Percentiles rank a stretch among this genome's conserved stretches.
phyloP scores from a whole-genome alignment of 768 basidiomycete species.

The Pholiota conissans region DNA sequence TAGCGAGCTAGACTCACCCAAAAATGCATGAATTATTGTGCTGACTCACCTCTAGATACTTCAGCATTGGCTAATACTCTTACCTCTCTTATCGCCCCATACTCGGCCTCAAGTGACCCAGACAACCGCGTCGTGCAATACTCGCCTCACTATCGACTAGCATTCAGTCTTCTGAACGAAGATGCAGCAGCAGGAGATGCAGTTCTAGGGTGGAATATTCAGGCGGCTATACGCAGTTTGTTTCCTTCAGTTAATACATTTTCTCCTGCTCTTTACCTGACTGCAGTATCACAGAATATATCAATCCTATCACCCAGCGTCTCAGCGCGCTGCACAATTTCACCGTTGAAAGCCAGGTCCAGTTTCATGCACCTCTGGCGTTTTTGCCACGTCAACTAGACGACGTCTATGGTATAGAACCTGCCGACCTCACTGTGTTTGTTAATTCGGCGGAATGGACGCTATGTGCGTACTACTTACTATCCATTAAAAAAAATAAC shows the following conservation, averaged over 20 bases:
- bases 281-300: too few species aligned
- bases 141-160: constrained; percentile 77
- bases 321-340: constrained; percentile 81
- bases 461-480: constrained; percentile 54
- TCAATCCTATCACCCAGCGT: constrained; percentile 62
- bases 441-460: constrained; percentile 97
- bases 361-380: constrained; percentile 87
- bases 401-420: constrained; percentile 57
- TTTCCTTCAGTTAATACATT: constrained; percentile 7
- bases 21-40: not conserved
- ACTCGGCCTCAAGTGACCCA: constrained; percentile 38
- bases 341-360: constrained; percentile 92
- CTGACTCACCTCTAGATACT: not conserved
- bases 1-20: too few species aligned
- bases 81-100: constrained; percentile 41
- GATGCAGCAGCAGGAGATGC: constrained; percentile 68
- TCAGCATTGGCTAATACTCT: constrained; percentile 28
- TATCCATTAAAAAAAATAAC: not conserved
- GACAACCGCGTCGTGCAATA: constrained; percentile 67
- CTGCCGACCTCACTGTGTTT: constrained; percentile 89
- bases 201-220: constrained; percentile 73
- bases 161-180: constrained; percentile 94
- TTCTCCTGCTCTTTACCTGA: too few species aligned
- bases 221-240: constrained; percentile 63
- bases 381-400: constrained; percentile 59